Percentiles rank a stretch among this genome's conserved stretches.
These are phyloP conservation scores for Vachellia pachyceras DNA, from an alignment of 306 rosid species.

Conservation along the genomic window DNA sequence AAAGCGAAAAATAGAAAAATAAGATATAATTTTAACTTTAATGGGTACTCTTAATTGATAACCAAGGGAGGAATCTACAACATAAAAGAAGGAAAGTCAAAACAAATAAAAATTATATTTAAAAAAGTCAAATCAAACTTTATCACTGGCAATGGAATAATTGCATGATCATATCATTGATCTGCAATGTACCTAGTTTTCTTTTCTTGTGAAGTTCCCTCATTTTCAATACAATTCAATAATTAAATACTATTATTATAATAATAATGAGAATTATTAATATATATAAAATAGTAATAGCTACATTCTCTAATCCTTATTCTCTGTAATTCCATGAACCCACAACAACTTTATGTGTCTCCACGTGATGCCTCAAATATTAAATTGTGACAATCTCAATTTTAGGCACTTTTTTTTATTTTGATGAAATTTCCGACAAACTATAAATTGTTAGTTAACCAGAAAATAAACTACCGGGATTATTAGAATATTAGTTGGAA, in stretches of 20 bases:
- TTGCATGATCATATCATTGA: conserved; percentile 40
- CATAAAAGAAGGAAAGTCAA: conserved; percentile 41
- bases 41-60: conserved; percentile 44
- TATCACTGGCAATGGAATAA: conserved; percentile 39
- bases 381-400: neutral
- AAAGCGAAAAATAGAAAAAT: neutral
- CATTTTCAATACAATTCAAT: neutral
- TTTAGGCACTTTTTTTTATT: neutral
- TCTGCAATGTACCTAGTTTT: conserved; percentile 31
- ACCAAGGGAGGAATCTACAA: conserved; percentile 49
- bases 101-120: conserved; percentile 31
- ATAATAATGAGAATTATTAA: too few species aligned
- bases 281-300: neutral
- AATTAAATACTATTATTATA: neutral
- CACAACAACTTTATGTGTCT: neutral
- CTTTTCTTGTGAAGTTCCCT: conserved; percentile 24
- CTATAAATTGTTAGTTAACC: neutral
- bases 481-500: neutral
- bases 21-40: conserved; percentile 29
- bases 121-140: conserved; percentile 35
- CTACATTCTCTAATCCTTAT: neutral
- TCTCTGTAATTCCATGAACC: neutral
- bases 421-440: neutral
- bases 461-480: neutral
- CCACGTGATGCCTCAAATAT: conserved; percentile 1